Base-by-base conservation (phyloP, 495 filamentous ascomycete species). In the Glonium stellatum region DNA sequence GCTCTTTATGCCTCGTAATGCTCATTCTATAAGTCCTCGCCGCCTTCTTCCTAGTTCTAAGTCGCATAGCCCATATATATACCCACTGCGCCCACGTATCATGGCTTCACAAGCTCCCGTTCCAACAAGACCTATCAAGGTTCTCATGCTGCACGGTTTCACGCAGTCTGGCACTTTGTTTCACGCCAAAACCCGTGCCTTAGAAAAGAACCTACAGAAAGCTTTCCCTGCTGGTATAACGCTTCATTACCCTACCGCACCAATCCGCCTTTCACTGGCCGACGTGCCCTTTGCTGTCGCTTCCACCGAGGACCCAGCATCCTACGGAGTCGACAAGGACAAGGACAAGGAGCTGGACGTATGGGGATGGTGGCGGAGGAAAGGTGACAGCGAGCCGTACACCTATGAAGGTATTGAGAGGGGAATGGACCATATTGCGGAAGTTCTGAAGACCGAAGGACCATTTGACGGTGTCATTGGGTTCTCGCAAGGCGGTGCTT, bases 121-220 rank as follows among this genome's bases (percentile, higher is more conserved):
- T 10, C 57, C 65, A 5, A 57, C 31, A 23, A 51, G 47, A 1
- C 65, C 67, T 27, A 65, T 76, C 57, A 69, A 69, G 42, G 69
- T 76, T 54, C 73, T 79, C 47, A 77, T 79, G 72, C 75, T 79
- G 25, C 78, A 77, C 66, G 84, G 92, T 73, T 97, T 87, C 83
- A 96, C 92, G 0, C 93, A 97, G 79, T 92, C 90, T 34, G 90
- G 92, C 35, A 70, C 83, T 1, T 75, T 89, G 69, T 97, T 97
- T 83, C 85, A 83, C 75, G 81, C 87, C 73, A 97, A 97, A 78
- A 92, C 87, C 63, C 85, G 86, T 72, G 91, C 90, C 22, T 79
- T 97, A 15, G 79, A 88, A 67, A 97, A 96, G 72, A 70, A 82
- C 68, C 81, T 97, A 52, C 76, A 78, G 53, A 95, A 95, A 71